phyloP scores from a whole-genome alignment of 2,329 filamentous ascomycete species.

The Helminthosporium solani region DNA sequence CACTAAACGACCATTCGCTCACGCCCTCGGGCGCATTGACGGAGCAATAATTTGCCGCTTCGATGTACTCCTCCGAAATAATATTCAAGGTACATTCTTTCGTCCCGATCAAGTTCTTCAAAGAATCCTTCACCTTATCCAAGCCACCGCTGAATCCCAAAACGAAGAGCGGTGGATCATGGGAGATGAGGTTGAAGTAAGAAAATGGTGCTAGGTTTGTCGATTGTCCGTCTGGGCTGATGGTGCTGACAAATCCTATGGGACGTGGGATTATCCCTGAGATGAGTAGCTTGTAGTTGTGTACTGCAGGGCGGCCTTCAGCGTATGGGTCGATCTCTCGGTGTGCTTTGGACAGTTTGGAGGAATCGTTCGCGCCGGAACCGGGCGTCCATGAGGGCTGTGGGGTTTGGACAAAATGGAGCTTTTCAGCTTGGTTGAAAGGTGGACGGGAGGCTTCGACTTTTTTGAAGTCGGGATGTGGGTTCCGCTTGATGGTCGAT shows the following conservation, averaged over 20 bases:
- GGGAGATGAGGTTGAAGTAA: constrained; percentile 80
- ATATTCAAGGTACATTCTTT: constrained; percentile 80
- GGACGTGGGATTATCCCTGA: constrained; percentile 79
- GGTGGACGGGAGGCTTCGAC: constrained; percentile 66
- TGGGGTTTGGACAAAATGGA: constrained; percentile 64
- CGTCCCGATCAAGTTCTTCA: constrained; percentile 70
- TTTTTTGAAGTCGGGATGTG: constrained; percentile 72
- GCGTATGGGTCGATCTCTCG: constrained; percentile 79
- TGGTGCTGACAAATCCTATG: constrained; percentile 65
- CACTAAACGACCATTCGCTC: constrained; percentile 77
- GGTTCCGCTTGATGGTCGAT: constrained; percentile 59
- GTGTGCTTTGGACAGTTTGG: constrained; percentile 59
- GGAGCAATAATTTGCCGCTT: constrained; percentile 80
- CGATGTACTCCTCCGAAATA: constrained; percentile 78
- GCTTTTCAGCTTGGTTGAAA: constrained; percentile 54
- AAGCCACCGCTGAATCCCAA: constrained; percentile 60
- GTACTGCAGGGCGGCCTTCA: constrained; percentile 62
- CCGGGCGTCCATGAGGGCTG: constrained; percentile 67
- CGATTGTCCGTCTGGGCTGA: constrained; percentile 59
- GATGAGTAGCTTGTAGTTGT: constrained; percentile 93
- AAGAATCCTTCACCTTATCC: constrained; percentile 71
- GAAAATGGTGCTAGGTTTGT: constrained; percentile 85
- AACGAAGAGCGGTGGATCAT: constrained; percentile 83
- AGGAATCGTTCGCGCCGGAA: constrained; percentile 61
- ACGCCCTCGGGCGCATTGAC: constrained; percentile 76